Percentiles rank a stretch among this genome's conserved stretches.
These are phyloP conservation scores for Simmondsia chinensis DNA, from an alignment of 148 eudicot genomes.

Conservation along the genomic window DNA sequence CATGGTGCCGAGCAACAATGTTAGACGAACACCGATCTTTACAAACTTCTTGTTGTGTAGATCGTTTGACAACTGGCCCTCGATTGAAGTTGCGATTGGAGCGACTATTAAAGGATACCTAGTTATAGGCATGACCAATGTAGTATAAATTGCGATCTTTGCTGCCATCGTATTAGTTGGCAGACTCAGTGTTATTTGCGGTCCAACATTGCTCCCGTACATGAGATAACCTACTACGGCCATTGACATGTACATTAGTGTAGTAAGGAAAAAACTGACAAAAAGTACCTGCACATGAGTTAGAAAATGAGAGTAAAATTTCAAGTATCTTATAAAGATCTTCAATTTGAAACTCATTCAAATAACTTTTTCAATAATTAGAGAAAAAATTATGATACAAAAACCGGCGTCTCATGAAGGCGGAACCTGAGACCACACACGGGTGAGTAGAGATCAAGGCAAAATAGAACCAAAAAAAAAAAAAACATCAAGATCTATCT, in stretches of 20 bases:
- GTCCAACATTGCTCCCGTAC: not conserved
- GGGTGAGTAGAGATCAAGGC: too few species aligned
- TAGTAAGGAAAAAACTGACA: not conserved
- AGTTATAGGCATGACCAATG: slow-evolving; percentile 29
- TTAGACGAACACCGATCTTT: slow-evolving; percentile 10
- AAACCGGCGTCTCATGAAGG: too few species aligned
- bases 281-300: too few species aligned
- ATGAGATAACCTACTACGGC: slow-evolving; percentile 6
- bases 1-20: slow-evolving; percentile 18
- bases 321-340: too few species aligned
- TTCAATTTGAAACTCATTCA: too few species aligned
- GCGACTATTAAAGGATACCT: slow-evolving; percentile 25
- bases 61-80: slow-evolving; percentile 11
- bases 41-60: slow-evolving; percentile 5
- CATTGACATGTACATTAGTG: not conserved
- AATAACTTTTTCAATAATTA: too few species aligned
- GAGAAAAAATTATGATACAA: too few species aligned
- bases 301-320: too few species aligned
- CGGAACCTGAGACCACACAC: too few species aligned
- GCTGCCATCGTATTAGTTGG: slow-evolving; percentile 15
- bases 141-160: slow-evolving; percentile 28
- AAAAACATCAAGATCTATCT: too few species aligned
- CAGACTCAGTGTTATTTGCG: slow-evolving; percentile 5
- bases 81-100: slow-evolving; percentile 26
- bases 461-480: too few species aligned